Conservation (phyloP, 2,329 filamentous ascomycete genomes). For the Exophiala calicioides region DNA sequence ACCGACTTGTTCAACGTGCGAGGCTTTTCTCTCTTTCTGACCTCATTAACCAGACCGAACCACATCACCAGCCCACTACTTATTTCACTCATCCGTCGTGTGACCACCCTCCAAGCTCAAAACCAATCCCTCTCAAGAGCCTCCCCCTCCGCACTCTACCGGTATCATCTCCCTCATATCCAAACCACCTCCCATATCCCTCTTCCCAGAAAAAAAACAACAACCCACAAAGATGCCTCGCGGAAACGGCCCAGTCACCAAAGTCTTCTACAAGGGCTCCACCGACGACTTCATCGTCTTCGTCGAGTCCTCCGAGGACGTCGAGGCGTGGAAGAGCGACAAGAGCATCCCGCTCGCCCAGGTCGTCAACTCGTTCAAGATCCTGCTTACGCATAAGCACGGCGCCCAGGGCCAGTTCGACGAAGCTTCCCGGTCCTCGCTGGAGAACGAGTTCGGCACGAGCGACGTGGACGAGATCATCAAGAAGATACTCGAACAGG, state of each 20-base stretch:
- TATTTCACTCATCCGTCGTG: no score
- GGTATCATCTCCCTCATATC: no score
- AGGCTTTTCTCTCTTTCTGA: no score
- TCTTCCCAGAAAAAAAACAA: no score
- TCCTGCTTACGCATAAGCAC: slow-evolving; percentile 87
- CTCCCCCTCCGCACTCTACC: no score
- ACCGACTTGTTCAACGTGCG: no score
- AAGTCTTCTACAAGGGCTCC: slow-evolving; percentile 82
- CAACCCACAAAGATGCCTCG: no score
- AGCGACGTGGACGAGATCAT: slow-evolving; percentile 77
- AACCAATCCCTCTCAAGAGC: no score
- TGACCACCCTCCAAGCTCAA: no score
- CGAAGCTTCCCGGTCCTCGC: slow-evolving; percentile 68
- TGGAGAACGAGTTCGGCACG: slow-evolving; percentile 88
- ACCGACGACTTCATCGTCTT: slow-evolving; percentile 70
- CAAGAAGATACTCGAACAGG: slow-evolving; percentile 76
- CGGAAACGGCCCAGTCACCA: slow-evolving; percentile 69
- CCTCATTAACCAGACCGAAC: no score
- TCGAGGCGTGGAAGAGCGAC: slow-evolving; percentile 82
- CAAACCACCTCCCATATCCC: no score
- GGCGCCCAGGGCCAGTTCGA: slow-evolving; percentile 80
- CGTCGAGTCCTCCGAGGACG: slow-evolving; percentile 60
- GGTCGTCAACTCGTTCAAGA: slow-evolving; percentile 83
- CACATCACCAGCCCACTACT: no score
- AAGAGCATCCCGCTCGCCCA: slow-evolving; percentile 72